Evolutionary conservation across 257 asterid genomes (phyloP).

Genomic region (Gardenia jasminoides): DNA sequence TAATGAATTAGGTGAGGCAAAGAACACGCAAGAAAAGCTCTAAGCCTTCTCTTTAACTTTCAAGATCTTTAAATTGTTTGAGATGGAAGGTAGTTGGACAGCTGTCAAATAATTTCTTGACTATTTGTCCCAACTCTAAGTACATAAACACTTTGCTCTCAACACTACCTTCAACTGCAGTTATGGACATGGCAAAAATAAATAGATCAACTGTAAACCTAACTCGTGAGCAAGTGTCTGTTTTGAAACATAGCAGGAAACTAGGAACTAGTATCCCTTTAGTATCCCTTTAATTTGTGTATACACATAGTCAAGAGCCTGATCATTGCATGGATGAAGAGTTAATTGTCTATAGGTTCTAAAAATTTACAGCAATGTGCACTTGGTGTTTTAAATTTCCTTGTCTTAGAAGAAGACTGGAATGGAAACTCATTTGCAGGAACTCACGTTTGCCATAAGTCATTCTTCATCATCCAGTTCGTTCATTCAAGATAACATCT

Average conservation of each 20-base stretch:
- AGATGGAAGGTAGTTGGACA: not conserved
- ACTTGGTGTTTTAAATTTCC: not conserved
- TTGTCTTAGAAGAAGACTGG: not conserved
- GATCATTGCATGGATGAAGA: not conserved
- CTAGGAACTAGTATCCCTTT: not conserved
- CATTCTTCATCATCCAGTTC: not conserved
- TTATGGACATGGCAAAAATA: not conserved
- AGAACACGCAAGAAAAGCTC: not conserved
- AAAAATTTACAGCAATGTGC: not conserved
- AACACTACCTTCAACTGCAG: not conserved
- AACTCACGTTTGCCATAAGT: not conserved
- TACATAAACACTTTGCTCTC: not conserved
- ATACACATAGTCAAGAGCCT: not conserved
- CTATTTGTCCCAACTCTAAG: not conserved
- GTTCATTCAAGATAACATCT: not conserved
- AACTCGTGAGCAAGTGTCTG: not conserved
- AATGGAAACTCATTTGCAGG: not conserved
- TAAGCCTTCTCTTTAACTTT: not conserved
- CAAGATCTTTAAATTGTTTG: not conserved
- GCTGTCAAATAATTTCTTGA: not conserved
- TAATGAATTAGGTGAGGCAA: not conserved
- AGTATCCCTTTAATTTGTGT: not conserved
- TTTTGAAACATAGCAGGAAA: not conserved
- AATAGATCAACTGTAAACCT: not conserved
- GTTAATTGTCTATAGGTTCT: not conserved